A percentile compares a stretch with the other conserved stretches of the same genome.
Conservation (phyloP, 805 yeast species). For the Candida takata region DNA sequence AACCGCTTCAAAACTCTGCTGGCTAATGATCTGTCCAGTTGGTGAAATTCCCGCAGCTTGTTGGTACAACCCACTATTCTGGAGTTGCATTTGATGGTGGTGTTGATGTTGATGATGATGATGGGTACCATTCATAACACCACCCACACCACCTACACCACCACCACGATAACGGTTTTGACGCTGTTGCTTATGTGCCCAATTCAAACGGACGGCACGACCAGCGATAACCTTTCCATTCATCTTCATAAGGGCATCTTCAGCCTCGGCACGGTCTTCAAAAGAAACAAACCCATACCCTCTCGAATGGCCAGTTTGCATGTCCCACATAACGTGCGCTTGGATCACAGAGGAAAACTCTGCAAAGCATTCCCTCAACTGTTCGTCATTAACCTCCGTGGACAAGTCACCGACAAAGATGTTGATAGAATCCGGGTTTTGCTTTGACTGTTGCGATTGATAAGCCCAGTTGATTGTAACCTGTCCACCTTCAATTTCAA, state of each 20-base stretch:
- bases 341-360: conserved; percentile 57
- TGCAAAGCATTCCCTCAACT: conserved; percentile 49
- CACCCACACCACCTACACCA: conserved; percentile 3
- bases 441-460: conserved; percentile 65
- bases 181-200: conserved; percentile 69
- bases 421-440: conserved; percentile 49
- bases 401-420: conserved; percentile 84
- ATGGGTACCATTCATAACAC: conserved; percentile 11
- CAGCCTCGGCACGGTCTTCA: conserved; percentile 59
- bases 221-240: conserved; percentile 69
- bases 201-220: conserved; percentile 73
- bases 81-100: no score
- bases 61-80: no score
- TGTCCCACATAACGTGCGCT: conserved; percentile 96
- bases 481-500: conserved; percentile 40
- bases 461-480: conserved; percentile 76
- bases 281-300: conserved; percentile 91
- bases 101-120: conserved; percentile 7
- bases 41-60: no score
- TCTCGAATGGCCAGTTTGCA: conserved; percentile 87
- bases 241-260: conserved; percentile 62
- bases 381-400: conserved; percentile 75
- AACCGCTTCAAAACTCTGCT: no score
- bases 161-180: background rate
- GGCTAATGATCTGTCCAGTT: no score